Evolutionary conservation across 75 land plant genomes (phyloP).

Genomic region (Cryptomeria japonica): DNA sequence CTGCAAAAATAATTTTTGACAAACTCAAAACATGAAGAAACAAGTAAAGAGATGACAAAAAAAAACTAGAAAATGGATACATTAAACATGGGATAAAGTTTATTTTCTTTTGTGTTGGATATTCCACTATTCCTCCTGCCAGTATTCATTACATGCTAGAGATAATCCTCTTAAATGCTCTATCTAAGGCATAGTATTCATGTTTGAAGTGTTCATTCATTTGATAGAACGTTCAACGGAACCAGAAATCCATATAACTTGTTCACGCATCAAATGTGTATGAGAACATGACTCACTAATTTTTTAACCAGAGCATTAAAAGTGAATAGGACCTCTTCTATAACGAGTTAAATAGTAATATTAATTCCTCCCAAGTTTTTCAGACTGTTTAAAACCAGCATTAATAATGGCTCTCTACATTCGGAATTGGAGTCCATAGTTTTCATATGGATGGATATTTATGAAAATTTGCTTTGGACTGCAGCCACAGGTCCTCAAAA

Average conservation of each 20-base stretch:
- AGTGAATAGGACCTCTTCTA: not conserved
- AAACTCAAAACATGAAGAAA: slow-evolving; percentile 1
- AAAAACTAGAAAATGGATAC: not conserved
- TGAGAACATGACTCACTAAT: not conserved
- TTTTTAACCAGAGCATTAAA: not conserved
- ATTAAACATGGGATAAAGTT: not conserved
- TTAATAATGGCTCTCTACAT: not conserved
- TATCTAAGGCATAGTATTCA: not conserved
- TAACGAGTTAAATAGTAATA: not conserved
- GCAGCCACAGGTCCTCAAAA: not conserved
- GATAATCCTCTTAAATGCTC: not conserved
- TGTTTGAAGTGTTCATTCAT: not conserved
- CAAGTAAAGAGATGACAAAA: not conserved
- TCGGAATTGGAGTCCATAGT: not conserved
- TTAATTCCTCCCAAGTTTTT: not conserved
- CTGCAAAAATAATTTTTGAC: slow-evolving; percentile 36
- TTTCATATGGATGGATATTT: not conserved
- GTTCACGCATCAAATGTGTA: not conserved
- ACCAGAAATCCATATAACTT: not conserved
- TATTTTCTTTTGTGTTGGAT: not conserved
- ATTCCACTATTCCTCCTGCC: not conserved
- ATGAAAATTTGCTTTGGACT: not conserved
- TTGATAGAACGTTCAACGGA: not conserved
- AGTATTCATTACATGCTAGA: not conserved
- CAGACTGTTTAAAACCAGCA: not conserved